These are phyloP conservation scores for Leishmania gerbilli DNA, from an alignment of 208 protist genomes.

Conservation along the genomic window DNA sequence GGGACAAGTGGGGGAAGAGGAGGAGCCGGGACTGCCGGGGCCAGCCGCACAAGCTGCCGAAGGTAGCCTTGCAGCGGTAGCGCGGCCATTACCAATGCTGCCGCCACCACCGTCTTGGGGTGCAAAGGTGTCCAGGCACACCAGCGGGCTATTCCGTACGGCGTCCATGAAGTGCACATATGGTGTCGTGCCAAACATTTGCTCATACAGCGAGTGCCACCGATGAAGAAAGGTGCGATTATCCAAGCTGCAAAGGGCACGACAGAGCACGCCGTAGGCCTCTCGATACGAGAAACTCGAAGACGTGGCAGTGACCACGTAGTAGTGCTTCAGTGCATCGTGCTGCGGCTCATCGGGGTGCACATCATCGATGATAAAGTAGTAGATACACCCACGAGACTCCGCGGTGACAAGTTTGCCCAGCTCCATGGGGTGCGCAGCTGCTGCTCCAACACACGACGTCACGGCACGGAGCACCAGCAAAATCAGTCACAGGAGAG, in stretches of 20 bases:
- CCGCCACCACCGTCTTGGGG: neutral
- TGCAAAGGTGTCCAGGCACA: constrained; percentile 2
- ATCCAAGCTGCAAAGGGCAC: constrained; percentile 39
- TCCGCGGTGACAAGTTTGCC: constrained; percentile 42
- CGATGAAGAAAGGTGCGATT: constrained; percentile 33
- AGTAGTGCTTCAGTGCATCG: constrained; percentile 44
- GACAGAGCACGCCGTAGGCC: constrained; percentile 56
- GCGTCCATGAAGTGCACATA: constrained; percentile 52
- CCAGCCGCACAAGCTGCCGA: too few relatives aligned
- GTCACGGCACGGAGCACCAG: neutral
- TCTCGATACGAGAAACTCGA: constrained; percentile 41
- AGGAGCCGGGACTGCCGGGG: neutral
- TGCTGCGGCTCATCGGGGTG: constrained; percentile 51
- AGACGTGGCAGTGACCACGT: constrained; percentile 39
- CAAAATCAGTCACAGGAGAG: too few relatives aligned
- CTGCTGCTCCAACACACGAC: neutral
- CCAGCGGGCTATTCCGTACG: constrained; percentile 29
- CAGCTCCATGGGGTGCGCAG: constrained; percentile 36
- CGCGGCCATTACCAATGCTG: neutral
- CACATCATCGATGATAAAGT: constrained; percentile 64
- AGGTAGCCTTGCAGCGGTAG: neutral
- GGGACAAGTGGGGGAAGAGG: neutral
- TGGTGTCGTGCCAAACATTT: constrained; percentile 45
- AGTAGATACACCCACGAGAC: constrained; percentile 45
- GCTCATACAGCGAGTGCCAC: constrained; percentile 59